Evolutionary conservation across 139 green algal species (phyloP).

Genomic region (Protoeuglena noctilucae): DNA sequence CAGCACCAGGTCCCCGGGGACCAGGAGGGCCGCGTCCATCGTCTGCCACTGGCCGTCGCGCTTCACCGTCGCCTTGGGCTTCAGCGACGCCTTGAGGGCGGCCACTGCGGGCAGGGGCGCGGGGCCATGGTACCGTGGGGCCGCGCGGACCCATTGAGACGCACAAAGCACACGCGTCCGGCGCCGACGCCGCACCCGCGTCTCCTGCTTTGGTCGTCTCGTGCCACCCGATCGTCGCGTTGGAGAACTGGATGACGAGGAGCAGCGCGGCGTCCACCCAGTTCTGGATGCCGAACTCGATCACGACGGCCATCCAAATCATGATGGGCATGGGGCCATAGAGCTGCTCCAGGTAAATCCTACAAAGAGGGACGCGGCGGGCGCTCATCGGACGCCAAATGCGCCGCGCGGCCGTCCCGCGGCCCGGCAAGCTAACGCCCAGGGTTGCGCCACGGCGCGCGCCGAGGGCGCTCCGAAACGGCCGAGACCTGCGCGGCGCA

Average conservation of each 20-base stretch:
- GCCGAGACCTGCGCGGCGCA: neutral
- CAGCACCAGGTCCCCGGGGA: slow-evolving; percentile 59
- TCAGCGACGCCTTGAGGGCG: slow-evolving; percentile 63
- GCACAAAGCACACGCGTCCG: neutral
- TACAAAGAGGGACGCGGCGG: neutral
- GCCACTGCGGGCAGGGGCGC: neutral
- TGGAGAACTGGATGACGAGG: slow-evolving; percentile 64
- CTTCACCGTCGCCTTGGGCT: slow-evolving; percentile 56
- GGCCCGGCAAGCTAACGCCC: slow-evolving; percentile 6
- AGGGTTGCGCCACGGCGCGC: neutral
- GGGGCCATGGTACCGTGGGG: neutral
- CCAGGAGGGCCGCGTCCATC: slow-evolving; percentile 43
- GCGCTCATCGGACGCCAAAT: neutral
- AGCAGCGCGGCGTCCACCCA: slow-evolving; percentile 55
- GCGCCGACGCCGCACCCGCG: slow-evolving; percentile 32
- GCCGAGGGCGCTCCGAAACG: neutral
- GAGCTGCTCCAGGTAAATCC: slow-evolving; percentile 26
- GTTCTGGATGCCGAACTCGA: slow-evolving; percentile 50
- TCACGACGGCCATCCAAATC: slow-evolving; percentile 73
- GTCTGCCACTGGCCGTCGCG: slow-evolving; percentile 49
- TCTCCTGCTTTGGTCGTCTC: slow-evolving; percentile 63
- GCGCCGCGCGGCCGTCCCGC: neutral
- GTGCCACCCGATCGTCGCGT: slow-evolving; percentile 60
- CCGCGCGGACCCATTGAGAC: neutral
- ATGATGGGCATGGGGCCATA: slow-evolving; percentile 70